Evolutionary conservation across 768 basidiomycete species (phyloP).

Genomic region (Tylopilus rubrobrunneus): DNA sequence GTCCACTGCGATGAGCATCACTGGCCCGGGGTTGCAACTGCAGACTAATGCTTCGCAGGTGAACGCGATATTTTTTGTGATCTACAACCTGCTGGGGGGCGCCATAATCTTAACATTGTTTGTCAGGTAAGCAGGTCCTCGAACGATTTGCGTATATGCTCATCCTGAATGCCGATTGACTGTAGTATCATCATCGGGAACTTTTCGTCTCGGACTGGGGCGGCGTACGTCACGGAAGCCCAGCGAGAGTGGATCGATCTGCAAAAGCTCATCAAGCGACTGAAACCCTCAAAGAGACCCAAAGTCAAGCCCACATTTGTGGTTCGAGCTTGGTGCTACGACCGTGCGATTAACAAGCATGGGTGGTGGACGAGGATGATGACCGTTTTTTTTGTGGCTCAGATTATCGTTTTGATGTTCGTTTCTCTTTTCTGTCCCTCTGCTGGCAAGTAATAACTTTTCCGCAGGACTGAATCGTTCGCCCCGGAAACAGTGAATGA

Average conservation of each 20-base stretch:
- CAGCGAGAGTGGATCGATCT: conserved; percentile 95
- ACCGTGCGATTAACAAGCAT: conserved; percentile 85
- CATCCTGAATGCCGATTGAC: conserved; percentile 12
- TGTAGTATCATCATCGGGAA: conserved; percentile 92
- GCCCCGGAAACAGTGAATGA: conserved; percentile 47
- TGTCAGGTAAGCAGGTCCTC: conserved; percentile 59
- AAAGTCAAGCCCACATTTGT: conserved; percentile 48
- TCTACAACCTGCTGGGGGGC: conserved; percentile 88
- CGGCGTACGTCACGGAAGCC: conserved; percentile 78
- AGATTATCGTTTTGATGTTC: conserved; percentile 81
- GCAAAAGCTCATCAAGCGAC: conserved; percentile 81
- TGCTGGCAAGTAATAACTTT: neutral
- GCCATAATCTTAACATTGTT: conserved; percentile 89
- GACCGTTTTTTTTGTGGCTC: conserved; percentile 74
- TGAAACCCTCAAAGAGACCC: conserved; percentile 83
- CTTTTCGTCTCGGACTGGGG: conserved; percentile 83
- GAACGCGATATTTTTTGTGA: conserved; percentile 88
- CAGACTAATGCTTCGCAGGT: conserved; percentile 65
- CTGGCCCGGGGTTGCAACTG: conserved; percentile 66
- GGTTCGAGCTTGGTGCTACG: conserved; percentile 83
- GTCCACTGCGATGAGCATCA: conserved; percentile 73
- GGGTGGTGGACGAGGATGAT: conserved; percentile 88
- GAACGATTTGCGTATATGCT: neutral
- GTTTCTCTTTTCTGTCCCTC: conserved; percentile 23
- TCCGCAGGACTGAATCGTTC: conserved; percentile 75